Base-by-base conservation (phyloP, 306 rosid species). In the Castanea crenata region DNA sequence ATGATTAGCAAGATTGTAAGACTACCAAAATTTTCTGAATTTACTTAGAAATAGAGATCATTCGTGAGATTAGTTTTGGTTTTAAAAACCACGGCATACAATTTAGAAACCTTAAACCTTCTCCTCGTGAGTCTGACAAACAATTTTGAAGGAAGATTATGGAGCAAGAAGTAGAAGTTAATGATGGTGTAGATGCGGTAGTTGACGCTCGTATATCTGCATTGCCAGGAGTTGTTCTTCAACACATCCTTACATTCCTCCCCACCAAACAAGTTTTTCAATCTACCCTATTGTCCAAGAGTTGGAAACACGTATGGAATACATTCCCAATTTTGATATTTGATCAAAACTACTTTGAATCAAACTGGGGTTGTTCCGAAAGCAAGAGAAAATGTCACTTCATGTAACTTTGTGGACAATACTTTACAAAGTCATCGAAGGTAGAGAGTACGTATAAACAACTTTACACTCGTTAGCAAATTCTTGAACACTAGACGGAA, bases 241-340 rank as follows among this genome's bases (percentile, higher is more conserved):
- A 83, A 72, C 78, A 74, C 64, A 83, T 86, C 65, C 25, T 77
- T 5, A 77, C 85, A 6, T 77, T 73, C 71, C 29, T 83, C 12
- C 83, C 89, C 14, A 51, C 57, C n/a, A 74, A 77, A 57, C 78
- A 80, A 63, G 86, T 79, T 21, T 74, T 35, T 51, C 79, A 79
- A 77, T 80, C 87, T 20, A 77, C 78, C 74, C 56, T 83, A 75
- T 80, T 86, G 71, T 78, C 87, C 49, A 77, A 74, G 75, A 55
- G 27, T 1, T 83, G 87, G 87, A 68, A 35, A 10, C 79, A 83
- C 4, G 64, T 79, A 29, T 77, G 83, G 83, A 41, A 41, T 38
- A 76, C 81, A 2, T 86, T 70, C 77, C 83, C 89, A 56, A 56
- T 63, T 6, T 49, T 86, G 67, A 73, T 51, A 18, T 46, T 80